phyloP scores from a whole-genome alignment of 495 filamentous ascomycete species.

The Aspergillus coremiiformis region DNA sequence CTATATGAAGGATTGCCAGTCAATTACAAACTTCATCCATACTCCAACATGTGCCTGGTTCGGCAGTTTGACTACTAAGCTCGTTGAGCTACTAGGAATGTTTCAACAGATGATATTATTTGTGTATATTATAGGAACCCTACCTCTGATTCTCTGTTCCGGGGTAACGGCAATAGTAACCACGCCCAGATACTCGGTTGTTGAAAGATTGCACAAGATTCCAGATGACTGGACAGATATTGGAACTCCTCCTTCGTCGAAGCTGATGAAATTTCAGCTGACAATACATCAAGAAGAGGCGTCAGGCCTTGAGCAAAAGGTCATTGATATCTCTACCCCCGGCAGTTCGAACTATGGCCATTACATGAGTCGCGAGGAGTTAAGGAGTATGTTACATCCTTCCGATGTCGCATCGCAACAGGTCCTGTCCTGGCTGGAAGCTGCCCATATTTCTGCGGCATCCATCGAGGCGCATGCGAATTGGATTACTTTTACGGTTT shows the following conservation, averaged over 20 bases:
- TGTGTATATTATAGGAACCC: conserved; percentile 1
- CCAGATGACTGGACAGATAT: conserved; percentile 44
- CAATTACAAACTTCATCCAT: too few relatives aligned
- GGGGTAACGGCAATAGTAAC: conserved; percentile 1
- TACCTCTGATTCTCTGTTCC: conserved; percentile 12
- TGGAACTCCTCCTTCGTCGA: conserved; percentile 24
- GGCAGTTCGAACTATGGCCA: conserved; percentile 53
- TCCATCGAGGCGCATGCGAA: conserved; percentile 43
- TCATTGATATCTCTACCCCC: conserved; percentile 58
- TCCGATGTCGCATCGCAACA: conserved; percentile 30
- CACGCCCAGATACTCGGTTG: conserved; percentile 23
- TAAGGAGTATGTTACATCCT: conserved; percentile 45
- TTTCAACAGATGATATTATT: conserved; percentile 9
- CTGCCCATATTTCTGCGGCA: conserved; percentile 33
- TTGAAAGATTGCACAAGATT: conserved; percentile 37
- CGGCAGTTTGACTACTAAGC: too few relatives aligned
- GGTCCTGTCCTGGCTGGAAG: conserved; percentile 45
- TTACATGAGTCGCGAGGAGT: conserved; percentile 53
- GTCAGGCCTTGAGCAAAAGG: conserved; percentile 49
- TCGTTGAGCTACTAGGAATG: too few relatives aligned
- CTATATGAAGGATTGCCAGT: too few relatives aligned
- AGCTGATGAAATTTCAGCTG: conserved; percentile 44
- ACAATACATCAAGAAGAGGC: conserved; percentile 46
- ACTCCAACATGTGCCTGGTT: too few relatives aligned
- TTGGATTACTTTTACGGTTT: conserved; percentile 49